A percentile compares a stretch with the other conserved stretches of the same genome.
Evolutionary conservation across 768 basidiomycete species (phyloP).

Genomic region (Symmetrospora coprosmae): DNA sequence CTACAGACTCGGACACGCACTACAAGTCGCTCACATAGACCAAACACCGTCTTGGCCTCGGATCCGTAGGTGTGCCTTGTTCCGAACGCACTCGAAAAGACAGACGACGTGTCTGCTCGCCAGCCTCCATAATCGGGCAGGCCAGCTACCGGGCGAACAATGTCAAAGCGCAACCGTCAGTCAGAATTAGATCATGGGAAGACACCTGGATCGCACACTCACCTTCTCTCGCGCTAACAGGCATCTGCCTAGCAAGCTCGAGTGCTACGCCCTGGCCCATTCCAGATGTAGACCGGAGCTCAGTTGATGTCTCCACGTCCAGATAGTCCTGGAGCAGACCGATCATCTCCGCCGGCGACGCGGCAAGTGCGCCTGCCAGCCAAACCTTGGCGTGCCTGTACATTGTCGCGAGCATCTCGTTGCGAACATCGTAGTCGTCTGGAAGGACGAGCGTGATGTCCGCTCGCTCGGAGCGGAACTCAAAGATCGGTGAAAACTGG

Average conservation of each 20-base stretch:
- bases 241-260: slow-evolving; percentile 66
- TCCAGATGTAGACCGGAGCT: slow-evolving; percentile 63
- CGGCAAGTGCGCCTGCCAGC: slow-evolving; percentile 71
- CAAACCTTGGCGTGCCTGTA: slow-evolving; percentile 61
- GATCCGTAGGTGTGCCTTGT: slow-evolving; percentile 65
- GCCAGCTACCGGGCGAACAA: slow-evolving; percentile 27
- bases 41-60: slow-evolving; percentile 17
- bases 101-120: slow-evolving; percentile 67
- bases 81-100: slow-evolving; percentile 68
- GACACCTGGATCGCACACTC: slow-evolving; percentile 34
- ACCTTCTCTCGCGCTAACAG: slow-evolving; percentile 64
- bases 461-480: slow-evolving; percentile 64
- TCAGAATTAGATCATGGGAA: too few species aligned
- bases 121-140: slow-evolving; percentile 42
- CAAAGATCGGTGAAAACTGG: slow-evolving; percentile 75
- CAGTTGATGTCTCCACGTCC: slow-evolving; percentile 53
- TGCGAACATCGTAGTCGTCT: slow-evolving; percentile 70
- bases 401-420: slow-evolving; percentile 63
- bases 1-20: background rate
- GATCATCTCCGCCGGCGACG: slow-evolving; percentile 82
- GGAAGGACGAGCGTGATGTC: slow-evolving; percentile 63
- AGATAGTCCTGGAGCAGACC: slow-evolving; percentile 89
- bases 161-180: slow-evolving; percentile 42
- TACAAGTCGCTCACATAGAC: background rate
- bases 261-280: slow-evolving; percentile 82